Base-by-base conservation (phyloP, 768 basidiomycete species). In the Macrocybe gigantea region DNA sequence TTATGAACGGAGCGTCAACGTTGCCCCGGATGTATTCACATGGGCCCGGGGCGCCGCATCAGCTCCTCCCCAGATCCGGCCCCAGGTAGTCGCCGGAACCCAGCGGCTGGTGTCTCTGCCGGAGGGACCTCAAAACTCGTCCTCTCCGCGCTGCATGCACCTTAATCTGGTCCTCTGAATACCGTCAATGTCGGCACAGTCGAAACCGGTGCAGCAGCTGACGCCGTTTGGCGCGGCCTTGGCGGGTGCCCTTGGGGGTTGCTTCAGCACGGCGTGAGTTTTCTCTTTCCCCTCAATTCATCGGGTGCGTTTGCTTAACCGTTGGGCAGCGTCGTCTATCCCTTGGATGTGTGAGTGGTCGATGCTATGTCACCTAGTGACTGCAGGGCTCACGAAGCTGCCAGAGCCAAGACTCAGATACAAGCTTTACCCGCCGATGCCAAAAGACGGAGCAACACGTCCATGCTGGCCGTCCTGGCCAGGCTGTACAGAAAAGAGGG, bases 361-460 rank as follows among this genome's bases (percentile, higher is more conserved):
- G 8, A 33, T 49, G 38, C 31, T 44, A 38, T 32, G 38, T 34
- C 22, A 33, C 29, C 1, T 34, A 44, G n/a, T 31, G 3, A 33
- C 38, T 4, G 31, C 34, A 36, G 58, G 49, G 34, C 31, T 52
- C 35, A 60, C 42, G 13, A 15, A 34, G 7, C 45, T 44, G 9
- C 32, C 60, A 96, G 93, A 7, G 86, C 90, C 49, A 98, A 98
- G 67, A 98, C 95, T 2, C 82, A 89, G 38, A 92, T 99, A 52
- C 96, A 99, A 63, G 94, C 91, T 30, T 69, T 81, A 11, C 75
- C 82, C 5, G 51, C 66, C 8, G 58, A 77, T 33, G 70, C 74
- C 44, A 78, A 78, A 60, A 73, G 69, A 35, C 79, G 74, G 58
- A 74, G 71, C 52, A 73, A 73, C 39, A 69, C 72, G 39, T 80